Evolutionary conservation across 768 basidiomycete species (phyloP).

Genomic region (Serendipita sp.): DNA sequence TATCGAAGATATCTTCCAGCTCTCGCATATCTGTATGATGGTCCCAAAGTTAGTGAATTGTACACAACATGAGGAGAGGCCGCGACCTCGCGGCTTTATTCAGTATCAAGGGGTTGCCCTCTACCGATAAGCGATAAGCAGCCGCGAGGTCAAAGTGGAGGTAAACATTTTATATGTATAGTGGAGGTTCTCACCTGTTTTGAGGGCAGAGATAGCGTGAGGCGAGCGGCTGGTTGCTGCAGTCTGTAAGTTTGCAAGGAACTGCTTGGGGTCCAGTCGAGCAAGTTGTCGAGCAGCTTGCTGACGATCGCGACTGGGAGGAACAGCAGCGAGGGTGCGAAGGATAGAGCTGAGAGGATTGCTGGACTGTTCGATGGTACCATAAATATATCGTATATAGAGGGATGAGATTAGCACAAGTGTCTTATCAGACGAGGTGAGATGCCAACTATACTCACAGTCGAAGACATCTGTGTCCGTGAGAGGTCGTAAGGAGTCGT

Average conservation of each 20-base stretch:
- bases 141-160: background rate
- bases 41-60: background rate
- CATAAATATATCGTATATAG: background rate
- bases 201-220: conserved; percentile 1
- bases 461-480: background rate
- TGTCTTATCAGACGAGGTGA: background rate
- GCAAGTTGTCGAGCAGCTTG: conserved; percentile 2
- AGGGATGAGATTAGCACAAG: background rate
- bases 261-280: background rate
- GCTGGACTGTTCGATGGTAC: background rate
- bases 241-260: background rate
- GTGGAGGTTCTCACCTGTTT: conserved; percentile 6
- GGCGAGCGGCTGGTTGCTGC: background rate
- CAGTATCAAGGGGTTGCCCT: background rate
- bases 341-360: conserved; percentile 1
- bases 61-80: background rate
- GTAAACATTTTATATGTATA: background rate
- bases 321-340: background rate
- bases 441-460: background rate
- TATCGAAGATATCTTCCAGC: background rate
- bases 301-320: background rate
- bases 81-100: background rate
- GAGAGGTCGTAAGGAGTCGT: background rate
- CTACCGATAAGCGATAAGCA: background rate
- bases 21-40: background rate